These are phyloP conservation scores for Suhomyces bokatorum DNA, from an alignment of 1,139 yeast genomes.

Conservation along the genomic window DNA sequence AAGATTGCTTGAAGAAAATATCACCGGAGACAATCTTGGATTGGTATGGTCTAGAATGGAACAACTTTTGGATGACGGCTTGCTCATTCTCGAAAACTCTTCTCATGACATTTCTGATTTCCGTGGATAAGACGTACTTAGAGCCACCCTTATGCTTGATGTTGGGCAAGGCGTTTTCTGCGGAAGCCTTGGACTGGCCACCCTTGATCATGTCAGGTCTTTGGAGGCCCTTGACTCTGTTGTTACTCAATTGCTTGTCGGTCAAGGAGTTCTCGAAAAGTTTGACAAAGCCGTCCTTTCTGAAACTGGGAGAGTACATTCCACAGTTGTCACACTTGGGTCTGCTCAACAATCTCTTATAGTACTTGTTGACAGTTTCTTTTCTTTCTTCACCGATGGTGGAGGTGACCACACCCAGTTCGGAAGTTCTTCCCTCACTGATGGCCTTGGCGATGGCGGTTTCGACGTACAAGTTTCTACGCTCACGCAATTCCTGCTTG, in stretches of 20 bases:
- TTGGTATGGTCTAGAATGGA: constrained; percentile 73
- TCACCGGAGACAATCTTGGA: constrained; percentile 66
- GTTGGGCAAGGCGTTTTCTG: constrained; percentile 32
- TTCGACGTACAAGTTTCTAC: constrained; percentile 72
- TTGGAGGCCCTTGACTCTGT: constrained; percentile 74
- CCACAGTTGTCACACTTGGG: constrained; percentile 95
- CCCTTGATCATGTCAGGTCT: constrained; percentile 69
- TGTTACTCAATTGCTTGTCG: constrained; percentile 78
- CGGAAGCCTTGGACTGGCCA: constrained; percentile 13
- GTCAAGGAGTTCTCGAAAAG: constrained; percentile 84
- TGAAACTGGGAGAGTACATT: constrained; percentile 88
- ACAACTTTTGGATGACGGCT: constrained; percentile 57
- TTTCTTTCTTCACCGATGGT: constrained; percentile 88
- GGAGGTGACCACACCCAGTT: constrained; percentile 73
- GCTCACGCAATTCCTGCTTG: constrained; percentile 50
- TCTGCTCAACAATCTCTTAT: constrained; percentile 69
- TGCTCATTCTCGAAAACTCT: constrained; percentile 76
- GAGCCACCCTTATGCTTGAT: constrained; percentile 67
- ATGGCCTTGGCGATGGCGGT: constrained; percentile 72
- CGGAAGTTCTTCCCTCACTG: constrained; percentile 70
- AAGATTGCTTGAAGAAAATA: constrained; percentile 81
- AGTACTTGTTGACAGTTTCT: constrained; percentile 68
- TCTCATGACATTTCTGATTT: constrained; percentile 75
- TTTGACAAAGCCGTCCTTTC: constrained; percentile 94
- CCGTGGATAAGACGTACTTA: constrained; percentile 84